Base-by-base conservation (phyloP, 2,329 filamentous ascomycete species). In the Diaporthe citri region DNA sequence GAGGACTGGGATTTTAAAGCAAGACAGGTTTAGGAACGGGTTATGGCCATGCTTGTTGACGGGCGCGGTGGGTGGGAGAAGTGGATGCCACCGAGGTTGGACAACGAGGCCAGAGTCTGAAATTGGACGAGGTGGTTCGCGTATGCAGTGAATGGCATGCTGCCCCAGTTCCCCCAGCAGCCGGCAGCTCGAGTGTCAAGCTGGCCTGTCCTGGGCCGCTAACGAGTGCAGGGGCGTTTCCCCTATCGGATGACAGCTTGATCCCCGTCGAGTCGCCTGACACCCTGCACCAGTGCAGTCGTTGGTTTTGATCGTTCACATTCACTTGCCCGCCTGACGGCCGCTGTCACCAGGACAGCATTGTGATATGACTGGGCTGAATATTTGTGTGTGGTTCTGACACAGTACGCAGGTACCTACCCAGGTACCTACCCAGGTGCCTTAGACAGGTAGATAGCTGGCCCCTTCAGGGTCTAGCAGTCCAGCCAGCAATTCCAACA, bases 41-140 rank as follows among this genome's bases (percentile, higher is more conserved):
- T 64, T 71, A 72, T 71, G 75, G 73, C 75, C 75, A 76, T 76
- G 67, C 75, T 71, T 41, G 69, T 70, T 71, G 75, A 62, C 72
- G 51, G 41, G 60, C 59, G 60, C 67, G 48, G 59, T 55, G 34
- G 55, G 25, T 41, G 60, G 62, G 31, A 41, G 56, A 7, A 31
- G 46, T 55, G 25, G 57, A 22, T 52, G 70, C 46, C 57, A 25
- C 56, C 70, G 64, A 55, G 48, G 64, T 69, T 55, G 64, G 34
- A 69, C 64, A 69, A 41, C 64, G 48, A 69, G 48, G 64, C 64
- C 64, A 69, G 48, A 55, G 34, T 69, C 64, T 69, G 64, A 69
- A 69, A 69, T 69, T 69, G 64, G 64, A 55, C 48, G 64, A 67
- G 64, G 64, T 55, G 64, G 64, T 69, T 55, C 64, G 64, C 64